phyloP scores from a whole-genome alignment of 2,329 filamentous ascomycete genomes.

The Verticillium albo-atrum region DNA sequence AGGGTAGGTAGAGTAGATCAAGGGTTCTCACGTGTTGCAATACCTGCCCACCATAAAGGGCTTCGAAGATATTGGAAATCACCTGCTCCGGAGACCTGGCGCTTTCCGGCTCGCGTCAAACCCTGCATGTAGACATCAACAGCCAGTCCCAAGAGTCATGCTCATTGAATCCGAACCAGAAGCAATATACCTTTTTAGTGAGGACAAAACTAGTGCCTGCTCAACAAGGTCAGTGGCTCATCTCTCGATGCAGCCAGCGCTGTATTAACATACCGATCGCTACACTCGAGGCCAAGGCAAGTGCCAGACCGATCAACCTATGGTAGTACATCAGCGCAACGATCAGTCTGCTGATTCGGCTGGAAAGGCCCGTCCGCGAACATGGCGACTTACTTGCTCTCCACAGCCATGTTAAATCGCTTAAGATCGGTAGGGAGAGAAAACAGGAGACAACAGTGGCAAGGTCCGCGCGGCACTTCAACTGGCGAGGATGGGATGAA shows the following conservation, averaged over 20 bases:
- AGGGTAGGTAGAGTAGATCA: neutral
- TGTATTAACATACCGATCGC: conserved; percentile 63
- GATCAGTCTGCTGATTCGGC: too few relatives aligned
- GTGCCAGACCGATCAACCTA: conserved; percentile 71
- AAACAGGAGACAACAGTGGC: too few relatives aligned
- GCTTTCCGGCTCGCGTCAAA: conserved; percentile 82
- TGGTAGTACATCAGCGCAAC: too few relatives aligned
- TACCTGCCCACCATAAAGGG: conserved; percentile 95
- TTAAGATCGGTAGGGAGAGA: too few relatives aligned
- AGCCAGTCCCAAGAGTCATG: too few relatives aligned
- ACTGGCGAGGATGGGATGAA: too few relatives aligned
- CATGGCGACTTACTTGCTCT: too few relatives aligned
- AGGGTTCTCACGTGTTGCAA: conserved; percentile 70
- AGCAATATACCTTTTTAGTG: conserved; percentile 82
- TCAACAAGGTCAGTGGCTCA: conserved; percentile 12
- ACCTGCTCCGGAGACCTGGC: conserved; percentile 94
- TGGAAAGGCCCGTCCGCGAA: too few relatives aligned
- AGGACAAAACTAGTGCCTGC: conserved; percentile 95
- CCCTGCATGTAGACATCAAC: conserved; percentile 62
- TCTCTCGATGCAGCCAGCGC: neutral
- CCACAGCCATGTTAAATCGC: too few relatives aligned
- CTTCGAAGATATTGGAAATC: conserved; percentile 92
- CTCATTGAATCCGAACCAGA: too few relatives aligned
- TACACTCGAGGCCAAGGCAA: conserved; percentile 71
- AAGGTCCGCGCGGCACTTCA: too few relatives aligned